These are phyloP conservation scores for Obelidium mucronatum DNA, from an alignment of 192 early-diverging fungal species.

Conservation along the genomic window DNA sequence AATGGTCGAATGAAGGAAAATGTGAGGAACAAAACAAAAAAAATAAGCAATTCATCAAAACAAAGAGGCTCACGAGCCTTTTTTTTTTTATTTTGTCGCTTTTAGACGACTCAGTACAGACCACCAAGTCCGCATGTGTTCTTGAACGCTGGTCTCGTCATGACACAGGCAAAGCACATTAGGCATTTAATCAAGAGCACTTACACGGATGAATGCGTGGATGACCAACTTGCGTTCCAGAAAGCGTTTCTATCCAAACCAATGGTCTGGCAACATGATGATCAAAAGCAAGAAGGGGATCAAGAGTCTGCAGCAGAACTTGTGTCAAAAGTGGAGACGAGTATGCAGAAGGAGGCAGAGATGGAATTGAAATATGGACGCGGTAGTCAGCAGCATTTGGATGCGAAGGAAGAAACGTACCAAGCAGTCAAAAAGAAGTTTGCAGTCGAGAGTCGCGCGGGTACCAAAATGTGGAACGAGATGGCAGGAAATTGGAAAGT, in stretches of 20 bases:
- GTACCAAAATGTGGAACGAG: not conserved
- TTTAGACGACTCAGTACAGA: too few relatives aligned
- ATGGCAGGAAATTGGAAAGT: not conserved
- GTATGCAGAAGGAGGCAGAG: not conserved
- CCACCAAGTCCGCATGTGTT: too few relatives aligned
- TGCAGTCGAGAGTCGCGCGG: not conserved
- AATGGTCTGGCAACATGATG: not conserved
- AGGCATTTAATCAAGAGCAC: constrained; percentile 11
- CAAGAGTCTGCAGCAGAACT: not conserved
- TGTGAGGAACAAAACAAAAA: too few relatives aligned
- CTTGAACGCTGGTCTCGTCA: constrained; percentile 36
- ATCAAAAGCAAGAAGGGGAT: too few relatives aligned
- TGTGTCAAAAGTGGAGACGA: not conserved
- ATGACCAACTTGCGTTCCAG: constrained; percentile 31
- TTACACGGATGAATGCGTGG: constrained; percentile 39
- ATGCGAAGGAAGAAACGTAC: not conserved
- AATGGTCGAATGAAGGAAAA: not conserved
- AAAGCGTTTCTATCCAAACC: constrained; percentile 11
- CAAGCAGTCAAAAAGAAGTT: not conserved
- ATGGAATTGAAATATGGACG: not conserved
- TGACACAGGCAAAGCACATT: constrained; percentile 24
- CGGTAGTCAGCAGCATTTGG: not conserved
- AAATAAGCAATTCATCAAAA: too few relatives aligned
- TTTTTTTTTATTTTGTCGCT: too few relatives aligned
- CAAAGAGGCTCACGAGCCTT: too few relatives aligned